A percentile compares a stretch with the other conserved stretches of the same genome.
Evolutionary conservation across 495 filamentous ascomycete species (phyloP).

Genomic region (Penicillium turbatum): DNA sequence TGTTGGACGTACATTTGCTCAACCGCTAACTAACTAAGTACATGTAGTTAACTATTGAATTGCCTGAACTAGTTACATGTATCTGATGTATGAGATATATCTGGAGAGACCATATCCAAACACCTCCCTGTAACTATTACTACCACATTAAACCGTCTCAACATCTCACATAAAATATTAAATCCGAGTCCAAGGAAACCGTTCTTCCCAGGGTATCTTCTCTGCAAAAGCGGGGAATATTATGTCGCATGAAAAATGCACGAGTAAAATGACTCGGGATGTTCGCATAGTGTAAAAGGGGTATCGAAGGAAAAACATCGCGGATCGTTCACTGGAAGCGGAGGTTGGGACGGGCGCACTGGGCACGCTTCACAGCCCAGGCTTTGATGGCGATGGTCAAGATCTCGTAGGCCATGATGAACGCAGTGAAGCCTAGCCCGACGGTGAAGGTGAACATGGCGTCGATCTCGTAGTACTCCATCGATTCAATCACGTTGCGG

Average conservation of each 20-base stretch:
- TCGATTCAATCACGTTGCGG: conserved; percentile 67
- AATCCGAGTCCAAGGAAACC: not conserved
- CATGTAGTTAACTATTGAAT: no score
- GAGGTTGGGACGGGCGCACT: conserved; percentile 24
- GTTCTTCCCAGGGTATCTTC: not conserved
- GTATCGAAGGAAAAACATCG: conserved; percentile 20
- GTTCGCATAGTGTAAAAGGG: conserved; percentile 15
- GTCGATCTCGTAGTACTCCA: conserved; percentile 66
- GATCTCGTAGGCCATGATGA: conserved; percentile 83
- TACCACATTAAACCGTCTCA: conserved; percentile 3
- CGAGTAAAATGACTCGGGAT: not conserved
- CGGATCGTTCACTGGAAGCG: conserved; percentile 18
- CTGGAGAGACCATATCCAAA: not conserved
- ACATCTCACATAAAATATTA: not conserved
- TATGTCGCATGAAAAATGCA: not conserved
- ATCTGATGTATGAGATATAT: conserved; percentile 1
- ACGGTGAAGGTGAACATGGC: conserved; percentile 96
- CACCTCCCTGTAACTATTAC: not conserved
- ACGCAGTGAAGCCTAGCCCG: conserved; percentile 73
- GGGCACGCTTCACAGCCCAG: conserved; percentile 70
- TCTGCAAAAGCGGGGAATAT: not conserved
- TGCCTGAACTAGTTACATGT: no score
- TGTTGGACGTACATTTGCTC: not conserved
- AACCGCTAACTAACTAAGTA: no score
- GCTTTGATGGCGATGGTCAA: conserved; percentile 81